Conservation (phyloP, 192 early-diverging fungal species). For the Neocallimastix lanati region DNA sequence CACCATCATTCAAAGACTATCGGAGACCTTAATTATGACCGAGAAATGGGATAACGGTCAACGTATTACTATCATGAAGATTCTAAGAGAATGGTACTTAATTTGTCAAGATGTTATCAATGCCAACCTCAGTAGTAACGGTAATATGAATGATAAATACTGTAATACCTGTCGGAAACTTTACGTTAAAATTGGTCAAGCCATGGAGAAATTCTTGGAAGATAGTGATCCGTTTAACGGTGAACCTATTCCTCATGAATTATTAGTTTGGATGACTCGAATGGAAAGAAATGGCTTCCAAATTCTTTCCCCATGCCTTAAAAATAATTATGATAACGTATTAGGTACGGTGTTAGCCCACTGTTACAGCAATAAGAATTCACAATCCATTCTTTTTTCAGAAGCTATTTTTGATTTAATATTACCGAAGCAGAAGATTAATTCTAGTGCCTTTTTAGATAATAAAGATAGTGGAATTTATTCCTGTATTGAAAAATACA, state of each 20-base stretch:
- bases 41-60: not conserved
- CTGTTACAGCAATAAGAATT: slow-evolving; percentile 13
- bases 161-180: slow-evolving; percentile 4
- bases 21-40: not conserved
- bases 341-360: slow-evolving; percentile 22
- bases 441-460: not conserved
- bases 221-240: slow-evolving; percentile 17
- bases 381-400: not conserved
- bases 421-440: slow-evolving; percentile 6
- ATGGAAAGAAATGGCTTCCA: slow-evolving; percentile 15
- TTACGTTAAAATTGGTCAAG: slow-evolving; percentile 13
- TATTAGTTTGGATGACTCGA: slow-evolving; percentile 15
- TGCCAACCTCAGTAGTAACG: not conserved
- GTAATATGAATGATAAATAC: not conserved
- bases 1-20: slow-evolving; percentile 12
- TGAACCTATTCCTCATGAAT: slow-evolving; percentile 8
- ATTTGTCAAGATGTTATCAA: slow-evolving; percentile 3
- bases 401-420: slow-evolving; percentile 14
- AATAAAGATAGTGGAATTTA: not conserved
- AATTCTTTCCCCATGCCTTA: slow-evolving; percentile 17
- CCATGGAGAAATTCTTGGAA: slow-evolving; percentile 13
- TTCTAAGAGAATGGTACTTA: slow-evolving; percentile 13
- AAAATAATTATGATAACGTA: slow-evolving; percentile 20
- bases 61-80: slow-evolving; percentile 6
- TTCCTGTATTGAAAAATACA: slow-evolving; percentile 13